Percentiles rank a stretch among this genome's conserved stretches.
Evolutionary conservation across 1,139 yeast species (phyloP).

Genomic region (Scheffersomyces quercinus): DNA sequence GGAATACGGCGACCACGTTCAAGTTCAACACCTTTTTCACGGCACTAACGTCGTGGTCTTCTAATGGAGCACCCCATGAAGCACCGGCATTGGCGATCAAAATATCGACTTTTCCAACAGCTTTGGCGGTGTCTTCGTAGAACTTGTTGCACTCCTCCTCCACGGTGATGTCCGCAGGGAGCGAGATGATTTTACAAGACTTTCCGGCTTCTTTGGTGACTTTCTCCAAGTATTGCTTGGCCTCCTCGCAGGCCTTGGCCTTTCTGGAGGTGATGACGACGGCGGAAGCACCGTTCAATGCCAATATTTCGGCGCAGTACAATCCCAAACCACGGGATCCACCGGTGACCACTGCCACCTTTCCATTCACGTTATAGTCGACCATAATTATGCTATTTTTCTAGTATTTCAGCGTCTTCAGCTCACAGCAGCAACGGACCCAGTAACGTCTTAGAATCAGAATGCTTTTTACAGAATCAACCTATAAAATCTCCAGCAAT

Average conservation of each 20-base stretch:
- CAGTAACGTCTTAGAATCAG: too few relatives aligned
- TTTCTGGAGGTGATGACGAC: conserved; percentile 72
- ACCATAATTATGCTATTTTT: conserved; percentile 29
- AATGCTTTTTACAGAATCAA: too few relatives aligned
- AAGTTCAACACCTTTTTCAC: conserved; percentile 64
- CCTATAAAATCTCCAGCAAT: too few relatives aligned
- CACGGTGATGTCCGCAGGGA: conserved; percentile 62
- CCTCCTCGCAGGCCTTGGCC: conserved; percentile 60
- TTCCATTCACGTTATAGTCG: conserved; percentile 56
- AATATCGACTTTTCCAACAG: conserved; percentile 55
- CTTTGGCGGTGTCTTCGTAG: conserved; percentile 40
- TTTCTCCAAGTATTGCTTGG: conserved; percentile 52
- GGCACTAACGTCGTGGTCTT: conserved; percentile 61
- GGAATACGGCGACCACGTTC: conserved; percentile 72
- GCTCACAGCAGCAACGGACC: too few relatives aligned
- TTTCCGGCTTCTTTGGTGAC: conserved; percentile 44
- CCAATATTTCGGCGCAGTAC: conserved; percentile 65
- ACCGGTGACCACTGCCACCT: conserved; percentile 75
- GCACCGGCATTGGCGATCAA: conserved; percentile 82
- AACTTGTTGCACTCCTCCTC: conserved; percentile 53
- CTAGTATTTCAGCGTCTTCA: too few relatives aligned
- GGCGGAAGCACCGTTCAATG: conserved; percentile 61
- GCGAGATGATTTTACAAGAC: conserved; percentile 47
- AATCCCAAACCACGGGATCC: conserved; percentile 78
- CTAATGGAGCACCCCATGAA: conserved; percentile 72